Base-by-base conservation (phyloP, 768 basidiomycete genomes). In the Pulveroboletus sp. region DNA sequence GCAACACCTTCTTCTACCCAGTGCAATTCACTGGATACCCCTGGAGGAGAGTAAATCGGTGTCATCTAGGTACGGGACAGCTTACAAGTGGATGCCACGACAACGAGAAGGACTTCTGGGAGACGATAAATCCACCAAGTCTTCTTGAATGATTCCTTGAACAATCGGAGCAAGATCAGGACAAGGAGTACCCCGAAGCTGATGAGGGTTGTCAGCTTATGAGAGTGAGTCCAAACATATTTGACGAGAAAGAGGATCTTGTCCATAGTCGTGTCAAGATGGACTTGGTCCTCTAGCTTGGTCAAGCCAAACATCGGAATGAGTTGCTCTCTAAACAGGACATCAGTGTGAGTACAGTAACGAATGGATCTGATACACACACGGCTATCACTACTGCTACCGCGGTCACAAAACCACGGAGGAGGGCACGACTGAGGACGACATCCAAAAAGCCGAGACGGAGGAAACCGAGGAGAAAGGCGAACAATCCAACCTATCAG, bases 381-480 rank as follows among this genome's bases (percentile, higher is more conserved):
- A 92, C 82, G 63, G 86, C 75, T 59, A 97, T 94, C 36, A 97
- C 85, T 7, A 87, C 77, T 2, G 86, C 89, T 23, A 93, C 78
- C 14, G 93, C 91, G 1, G 85, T 83, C 38, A 95, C 80, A 63
- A 95, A 94, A 3, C 93, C 93, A 24, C 89, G 79, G 47, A 95
- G 75, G 13, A 95, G 75, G 4, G 93, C 90, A 45, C 92, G 83
- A 59, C 89, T 92, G 24, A 97, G 77, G 6, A 95, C 88, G 12
- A 95, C 93, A 64, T 97, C 94, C 45, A 95, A 81, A 68, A 95
- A 95, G 2, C 93, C 93, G 10, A 97, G 74, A 22, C 92, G 78
- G 63, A 94, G 85, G 59, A 95, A 80, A 3, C 94, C 94, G 26
- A 96, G 76, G 22, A 88, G 65, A 51, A 90, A 92, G 1, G 91